These are phyloP conservation scores for Colletotrichum melonis DNA, from an alignment of 2,329 filamentous ascomycete genomes.

Conservation along the genomic window DNA sequence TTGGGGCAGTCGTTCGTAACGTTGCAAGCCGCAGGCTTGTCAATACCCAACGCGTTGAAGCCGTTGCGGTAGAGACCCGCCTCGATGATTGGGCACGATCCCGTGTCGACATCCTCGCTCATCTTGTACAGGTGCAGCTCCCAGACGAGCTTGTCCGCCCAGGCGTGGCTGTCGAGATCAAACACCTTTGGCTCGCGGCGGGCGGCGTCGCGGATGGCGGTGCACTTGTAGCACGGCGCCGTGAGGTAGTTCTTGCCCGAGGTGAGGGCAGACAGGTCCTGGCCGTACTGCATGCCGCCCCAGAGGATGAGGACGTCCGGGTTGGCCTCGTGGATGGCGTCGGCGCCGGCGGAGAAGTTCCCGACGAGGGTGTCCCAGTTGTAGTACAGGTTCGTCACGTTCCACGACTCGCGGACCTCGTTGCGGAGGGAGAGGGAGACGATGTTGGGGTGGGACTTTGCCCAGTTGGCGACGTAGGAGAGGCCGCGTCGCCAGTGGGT, in stretches of 20 bases:
- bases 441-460: slow-evolving; percentile 45
- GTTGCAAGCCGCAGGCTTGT: slow-evolving; percentile 36
- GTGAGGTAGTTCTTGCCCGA: slow-evolving; percentile 27
- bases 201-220: slow-evolving; percentile 27
- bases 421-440: slow-evolving; percentile 60
- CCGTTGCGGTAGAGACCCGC: slow-evolving; percentile 61
- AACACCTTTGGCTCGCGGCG: slow-evolving; percentile 55
- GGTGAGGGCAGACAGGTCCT: slow-evolving; percentile 57
- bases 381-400: slow-evolving; percentile 54
- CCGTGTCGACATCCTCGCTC: slow-evolving; percentile 52
- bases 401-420: slow-evolving; percentile 62
- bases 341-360: slow-evolving; percentile 59
- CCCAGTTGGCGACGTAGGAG: slow-evolving; percentile 60
- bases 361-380: slow-evolving; percentile 57
- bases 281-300: slow-evolving; percentile 64
- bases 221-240: slow-evolving; percentile 35
- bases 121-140: slow-evolving; percentile 55
- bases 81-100: slow-evolving; percentile 58
- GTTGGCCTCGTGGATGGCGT: slow-evolving; percentile 62
- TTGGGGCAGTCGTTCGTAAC: slow-evolving; percentile 55
- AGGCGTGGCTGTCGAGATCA: slow-evolving; percentile 56
- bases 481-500: slow-evolving; percentile 66
- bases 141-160: slow-evolving; percentile 60
- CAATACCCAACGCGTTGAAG: slow-evolving; percentile 55
- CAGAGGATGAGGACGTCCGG: slow-evolving; percentile 64